These are phyloP conservation scores for Volvariella surrecta DNA, from an alignment of 1,284 basidiomycete genomes.

Conservation along the genomic window DNA sequence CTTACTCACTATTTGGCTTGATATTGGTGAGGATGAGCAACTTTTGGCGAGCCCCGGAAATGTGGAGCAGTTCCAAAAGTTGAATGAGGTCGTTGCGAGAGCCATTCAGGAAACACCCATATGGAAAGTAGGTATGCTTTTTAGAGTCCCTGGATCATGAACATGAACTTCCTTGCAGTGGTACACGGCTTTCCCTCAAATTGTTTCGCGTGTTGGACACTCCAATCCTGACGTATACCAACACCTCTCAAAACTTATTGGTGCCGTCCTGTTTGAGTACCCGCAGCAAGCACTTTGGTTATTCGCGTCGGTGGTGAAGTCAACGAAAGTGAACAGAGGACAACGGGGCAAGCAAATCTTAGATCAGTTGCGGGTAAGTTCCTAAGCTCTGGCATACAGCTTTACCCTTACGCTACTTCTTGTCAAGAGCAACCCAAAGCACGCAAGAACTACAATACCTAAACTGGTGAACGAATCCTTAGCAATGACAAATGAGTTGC, in stretches of 20 bases:
- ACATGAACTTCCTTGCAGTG: constrained; percentile 46
- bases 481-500: constrained; percentile 60
- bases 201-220: constrained; percentile 92
- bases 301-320: constrained; percentile 85
- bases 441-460: constrained; percentile 30
- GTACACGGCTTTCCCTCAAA: constrained; percentile 95
- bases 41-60: constrained; percentile 9
- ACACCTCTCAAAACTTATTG: constrained; percentile 66
- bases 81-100: constrained; percentile 46
- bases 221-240: constrained; percentile 60
- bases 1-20: constrained; percentile 92
- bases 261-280: constrained; percentile 69
- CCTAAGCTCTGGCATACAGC: not conserved
- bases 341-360: constrained; percentile 61
- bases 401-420: not conserved
- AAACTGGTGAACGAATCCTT: constrained; percentile 48
- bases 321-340: constrained; percentile 61
- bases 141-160: constrained; percentile 1
- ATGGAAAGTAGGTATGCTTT: constrained; percentile 58
- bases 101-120: constrained; percentile 57
- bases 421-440: constrained; percentile 12
- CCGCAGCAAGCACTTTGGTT: constrained; percentile 94
- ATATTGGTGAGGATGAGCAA: constrained; percentile 70
- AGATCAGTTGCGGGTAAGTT: constrained; percentile 52
- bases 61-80: constrained; percentile 31